Conservation (phyloP, 352 stramenopile species). For the Aphanomyces euteiches region DNA sequence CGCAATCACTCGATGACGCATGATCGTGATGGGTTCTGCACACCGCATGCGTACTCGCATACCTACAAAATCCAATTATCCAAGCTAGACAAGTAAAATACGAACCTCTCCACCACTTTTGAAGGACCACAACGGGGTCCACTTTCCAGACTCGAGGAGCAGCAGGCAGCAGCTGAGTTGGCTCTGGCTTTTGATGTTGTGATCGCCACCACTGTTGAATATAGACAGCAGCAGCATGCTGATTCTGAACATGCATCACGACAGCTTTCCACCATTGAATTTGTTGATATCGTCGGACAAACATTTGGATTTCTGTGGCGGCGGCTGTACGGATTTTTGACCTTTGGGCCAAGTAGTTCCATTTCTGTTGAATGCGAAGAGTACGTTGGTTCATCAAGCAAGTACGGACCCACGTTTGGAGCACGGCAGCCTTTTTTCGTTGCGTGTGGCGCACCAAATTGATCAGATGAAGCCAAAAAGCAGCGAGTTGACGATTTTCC, state of each 20-base stretch:
- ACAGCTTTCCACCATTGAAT: slow-evolving; percentile 34
- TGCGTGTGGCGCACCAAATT: not conserved
- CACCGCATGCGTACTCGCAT: slow-evolving; percentile 53
- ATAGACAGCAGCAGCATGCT: slow-evolving; percentile 1
- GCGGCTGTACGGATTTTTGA: not conserved
- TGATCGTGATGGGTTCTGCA: slow-evolving; percentile 31
- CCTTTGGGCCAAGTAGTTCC: not conserved
- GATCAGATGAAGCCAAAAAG: no score
- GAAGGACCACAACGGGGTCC: slow-evolving; percentile 39
- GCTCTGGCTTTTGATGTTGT: not conserved
- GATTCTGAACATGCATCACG: slow-evolving; percentile 12
- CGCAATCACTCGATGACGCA: slow-evolving; percentile 23
- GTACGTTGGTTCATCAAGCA: not conserved
- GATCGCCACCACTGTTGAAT: slow-evolving; percentile 24
- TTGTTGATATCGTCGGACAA: slow-evolving; percentile 24
- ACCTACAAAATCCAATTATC: slow-evolving; percentile 18
- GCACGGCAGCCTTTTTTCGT: not conserved
- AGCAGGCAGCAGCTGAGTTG: not conserved
- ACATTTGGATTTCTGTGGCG: slow-evolving; percentile 5
- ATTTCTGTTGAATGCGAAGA: not conserved
- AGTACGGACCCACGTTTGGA: not conserved
- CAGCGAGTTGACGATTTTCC: no score
- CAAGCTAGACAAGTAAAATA: not conserved
- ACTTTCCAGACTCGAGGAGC: not conserved
- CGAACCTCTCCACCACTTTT: slow-evolving; percentile 63